Base-by-base conservation (phyloP, 495 filamentous ascomycete species). In the Endocarpon pusillum region DNA sequence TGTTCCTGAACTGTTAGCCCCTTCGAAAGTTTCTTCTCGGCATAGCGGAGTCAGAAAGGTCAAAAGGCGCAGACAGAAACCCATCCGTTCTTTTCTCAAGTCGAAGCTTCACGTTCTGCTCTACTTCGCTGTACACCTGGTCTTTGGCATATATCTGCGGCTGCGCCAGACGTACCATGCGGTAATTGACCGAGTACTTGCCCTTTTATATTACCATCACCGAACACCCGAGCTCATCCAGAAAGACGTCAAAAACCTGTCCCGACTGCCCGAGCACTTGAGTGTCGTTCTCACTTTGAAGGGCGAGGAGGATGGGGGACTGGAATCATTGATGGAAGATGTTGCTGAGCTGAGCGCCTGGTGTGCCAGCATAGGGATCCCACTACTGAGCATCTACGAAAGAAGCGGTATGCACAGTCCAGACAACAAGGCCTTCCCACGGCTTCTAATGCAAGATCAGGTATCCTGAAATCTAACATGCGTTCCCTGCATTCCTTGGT, bases 191-290 rank as follows among this genome's bases (percentile, higher is more conserved):
- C 74, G 75, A 19, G 54, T 85, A 35, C 64, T 84, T 42, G 75
- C 83, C 8, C 62, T 96, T 39, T 63, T 85, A 17, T 80, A 84
- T 46, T 81, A 99, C 57, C 91, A 96, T 53, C 86, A 96, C 54
- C 75, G 80, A 28, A 87, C 85, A 1, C 89, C 89, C 12, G 81
- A 92, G 57, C 63, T 92, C 38, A 91, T 99, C 42, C 68, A 72
- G 43, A 71, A 76, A 39, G 89, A 97, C 61, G 80, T 94, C n/a
- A 76, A 69, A 44, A 64, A 59, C 2, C 60, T 87, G 36, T 65
- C 57, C 24, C 64, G 74, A 37, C 43, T 94, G 29, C 89, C 89
- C 2, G 62, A 77, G 34, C 91, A 96, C 51, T 47, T 99, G 15
- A 93, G 84, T 49, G 75, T 94, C 4, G 75, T 96, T 37, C 53